phyloP scores from a whole-genome alignment of 257 asterid species.

The Solanum bulbocastanum region DNA sequence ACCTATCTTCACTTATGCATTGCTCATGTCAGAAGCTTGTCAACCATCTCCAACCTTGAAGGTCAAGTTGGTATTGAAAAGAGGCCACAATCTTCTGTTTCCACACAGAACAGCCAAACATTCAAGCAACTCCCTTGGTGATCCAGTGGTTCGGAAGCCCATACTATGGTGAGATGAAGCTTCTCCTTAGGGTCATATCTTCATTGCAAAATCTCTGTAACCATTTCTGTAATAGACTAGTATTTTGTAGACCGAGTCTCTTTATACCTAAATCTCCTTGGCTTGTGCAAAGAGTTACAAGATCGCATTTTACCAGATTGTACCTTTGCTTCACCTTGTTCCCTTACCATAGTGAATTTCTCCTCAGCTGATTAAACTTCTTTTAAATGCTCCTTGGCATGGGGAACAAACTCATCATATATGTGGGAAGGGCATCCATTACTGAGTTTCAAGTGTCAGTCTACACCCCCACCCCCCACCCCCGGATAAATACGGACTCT shows the following conservation, averaged over 20 bases:
- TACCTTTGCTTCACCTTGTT: neutral
- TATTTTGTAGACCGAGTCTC: neutral
- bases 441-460: neutral
- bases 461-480: neutral
- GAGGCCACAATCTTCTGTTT: neutral
- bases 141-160: neutral
- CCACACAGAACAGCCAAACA: neutral
- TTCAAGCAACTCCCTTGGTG: neutral
- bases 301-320: neutral
- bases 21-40: neutral
- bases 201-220: neutral
- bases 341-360: neutral
- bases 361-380: neutral
- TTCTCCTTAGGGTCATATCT: neutral
- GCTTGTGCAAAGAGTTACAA: neutral
- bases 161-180: neutral
- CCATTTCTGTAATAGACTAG: neutral
- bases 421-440: neutral
- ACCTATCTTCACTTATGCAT: neutral
- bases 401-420: neutral
- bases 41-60: neutral
- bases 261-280: neutral
- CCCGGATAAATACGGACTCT: neutral
- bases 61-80: neutral
- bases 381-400: neutral